A percentile compares a stretch with the other conserved stretches of the same genome.
Evolutionary conservation across 2,329 filamentous ascomycete genomes (phyloP).

Genomic region (Sporothrix phasma): DNA sequence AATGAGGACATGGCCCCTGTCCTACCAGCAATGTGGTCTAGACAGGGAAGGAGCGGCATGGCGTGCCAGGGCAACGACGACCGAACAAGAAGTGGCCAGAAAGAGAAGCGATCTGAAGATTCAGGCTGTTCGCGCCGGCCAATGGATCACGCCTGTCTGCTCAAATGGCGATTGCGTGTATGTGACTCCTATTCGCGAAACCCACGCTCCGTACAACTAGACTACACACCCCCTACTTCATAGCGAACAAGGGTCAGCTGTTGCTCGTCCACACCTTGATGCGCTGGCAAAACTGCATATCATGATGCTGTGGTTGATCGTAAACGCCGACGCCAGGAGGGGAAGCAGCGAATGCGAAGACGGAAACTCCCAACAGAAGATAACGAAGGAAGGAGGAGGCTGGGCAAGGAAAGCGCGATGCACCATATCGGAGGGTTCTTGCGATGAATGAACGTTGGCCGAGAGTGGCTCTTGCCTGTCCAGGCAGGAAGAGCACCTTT

Average conservation of each 20-base stretch:
- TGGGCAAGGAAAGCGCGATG: background rate
- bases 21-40: too few species aligned
- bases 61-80: background rate
- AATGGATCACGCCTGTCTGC: background rate
- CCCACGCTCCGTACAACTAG: background rate
- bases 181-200: background rate
- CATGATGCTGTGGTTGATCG: background rate
- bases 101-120: background rate
- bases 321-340: background rate
- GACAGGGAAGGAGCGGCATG: conserved; percentile 4
- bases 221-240: background rate
- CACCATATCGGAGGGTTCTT: background rate
- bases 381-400: background rate
- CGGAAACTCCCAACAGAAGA: background rate
- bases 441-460: background rate
- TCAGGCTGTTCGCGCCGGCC: background rate
- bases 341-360: background rate
- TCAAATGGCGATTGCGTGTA: background rate
- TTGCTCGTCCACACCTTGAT: background rate
- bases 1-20: too few species aligned
- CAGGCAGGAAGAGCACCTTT: background rate
- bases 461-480: background rate
- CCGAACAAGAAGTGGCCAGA: background rate
- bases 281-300: conserved; percentile 9
- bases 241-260: background rate